These are phyloP conservation scores for Lotmaria passim DNA, from an alignment of 208 protist genomes.

Conservation along the genomic window DNA sequence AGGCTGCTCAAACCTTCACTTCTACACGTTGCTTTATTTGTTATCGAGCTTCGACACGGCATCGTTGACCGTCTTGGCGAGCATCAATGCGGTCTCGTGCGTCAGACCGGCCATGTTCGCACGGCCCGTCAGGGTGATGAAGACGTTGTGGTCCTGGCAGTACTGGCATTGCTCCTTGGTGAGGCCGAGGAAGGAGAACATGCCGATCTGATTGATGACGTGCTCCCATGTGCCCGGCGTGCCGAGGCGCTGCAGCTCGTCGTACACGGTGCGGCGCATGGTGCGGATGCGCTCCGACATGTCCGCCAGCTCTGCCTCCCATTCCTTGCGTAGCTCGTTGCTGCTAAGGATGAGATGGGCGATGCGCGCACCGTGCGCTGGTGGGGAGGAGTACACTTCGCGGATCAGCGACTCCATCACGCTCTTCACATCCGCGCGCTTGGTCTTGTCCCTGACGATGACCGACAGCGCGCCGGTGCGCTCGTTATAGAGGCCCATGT, in stretches of 20 bases:
- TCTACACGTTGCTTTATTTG: constrained; percentile 17
- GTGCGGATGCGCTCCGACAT: constrained; percentile 86
- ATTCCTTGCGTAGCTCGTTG: constrained; percentile 77
- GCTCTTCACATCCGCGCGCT: constrained; percentile 73
- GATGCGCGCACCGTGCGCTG: constrained; percentile 96
- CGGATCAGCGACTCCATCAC: constrained; percentile 89
- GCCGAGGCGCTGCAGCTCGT: constrained; percentile 69
- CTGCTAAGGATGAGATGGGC: constrained; percentile 92
- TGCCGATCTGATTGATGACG: constrained; percentile 97
- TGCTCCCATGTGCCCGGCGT: constrained; percentile 95
- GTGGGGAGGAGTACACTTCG: constrained; percentile 95
- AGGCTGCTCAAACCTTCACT: neutral
- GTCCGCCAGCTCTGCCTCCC: constrained; percentile 90
- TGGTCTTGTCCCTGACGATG: constrained; percentile 50
- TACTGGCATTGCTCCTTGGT: constrained; percentile 82
- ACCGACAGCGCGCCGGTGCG: constrained; percentile 92
- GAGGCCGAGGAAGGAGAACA: constrained; percentile 98
- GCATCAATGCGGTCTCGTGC: constrained; percentile 50
- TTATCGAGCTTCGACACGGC: constrained; percentile 52
- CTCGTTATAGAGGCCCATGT: constrained; percentile 98
- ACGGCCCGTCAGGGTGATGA: constrained; percentile 74
- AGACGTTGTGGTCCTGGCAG: constrained; percentile 70
- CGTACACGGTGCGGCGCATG: constrained; percentile 82
- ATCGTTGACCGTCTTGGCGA: constrained; percentile 71
- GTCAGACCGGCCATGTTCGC: constrained; percentile 89